phyloP scores from a whole-genome alignment of 805 yeast species.

The Zygosaccharomyces rouxii region DNA sequence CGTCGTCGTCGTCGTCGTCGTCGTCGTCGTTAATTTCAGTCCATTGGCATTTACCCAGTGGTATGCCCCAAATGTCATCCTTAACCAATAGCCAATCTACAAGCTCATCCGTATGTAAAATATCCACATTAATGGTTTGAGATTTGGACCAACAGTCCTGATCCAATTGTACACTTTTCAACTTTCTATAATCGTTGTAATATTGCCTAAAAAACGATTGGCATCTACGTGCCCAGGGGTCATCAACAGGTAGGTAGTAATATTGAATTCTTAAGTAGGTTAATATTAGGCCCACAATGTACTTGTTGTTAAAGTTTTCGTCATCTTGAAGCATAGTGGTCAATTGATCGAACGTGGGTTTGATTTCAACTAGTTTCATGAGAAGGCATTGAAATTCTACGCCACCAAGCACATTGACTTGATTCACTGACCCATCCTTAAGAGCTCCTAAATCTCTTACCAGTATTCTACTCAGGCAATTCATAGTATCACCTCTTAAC shows the following conservation, averaged over 20 bases:
- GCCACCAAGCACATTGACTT: conserved; percentile 29
- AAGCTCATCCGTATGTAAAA: conserved; percentile 67
- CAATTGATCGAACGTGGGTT: conserved; percentile 46
- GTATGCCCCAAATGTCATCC: conserved; percentile 65
- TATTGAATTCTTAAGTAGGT: conserved; percentile 52
- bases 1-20: conserved; percentile 22
- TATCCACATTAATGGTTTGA: conserved; percentile 15
- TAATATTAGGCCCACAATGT: conserved; percentile 45
- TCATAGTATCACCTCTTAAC: conserved; percentile 30
- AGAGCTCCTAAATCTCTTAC: conserved; percentile 29
- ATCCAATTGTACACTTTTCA: conserved; percentile 45
- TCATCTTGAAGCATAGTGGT: conserved; percentile 39
- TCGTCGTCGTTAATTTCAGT: conserved; percentile 22
- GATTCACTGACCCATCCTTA: conserved; percentile 13
- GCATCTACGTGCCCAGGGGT: conserved; percentile 43
- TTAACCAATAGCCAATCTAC: conserved; percentile 55
- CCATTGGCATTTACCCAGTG: conserved; percentile 60
- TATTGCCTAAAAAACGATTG: conserved; percentile 51
- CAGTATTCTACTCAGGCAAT: conserved; percentile 21
- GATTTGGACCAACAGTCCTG: conserved; percentile 33
- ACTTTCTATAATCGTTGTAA: conserved; percentile 62
- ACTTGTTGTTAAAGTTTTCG: conserved; percentile 60
- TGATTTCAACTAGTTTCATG: conserved; percentile 70
- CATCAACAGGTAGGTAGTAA: conserved; percentile 32
- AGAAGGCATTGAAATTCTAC: conserved; percentile 51